Evolutionary conservation across 116 monocot species (phyloP).

Genomic region (Zostera marina): DNA sequence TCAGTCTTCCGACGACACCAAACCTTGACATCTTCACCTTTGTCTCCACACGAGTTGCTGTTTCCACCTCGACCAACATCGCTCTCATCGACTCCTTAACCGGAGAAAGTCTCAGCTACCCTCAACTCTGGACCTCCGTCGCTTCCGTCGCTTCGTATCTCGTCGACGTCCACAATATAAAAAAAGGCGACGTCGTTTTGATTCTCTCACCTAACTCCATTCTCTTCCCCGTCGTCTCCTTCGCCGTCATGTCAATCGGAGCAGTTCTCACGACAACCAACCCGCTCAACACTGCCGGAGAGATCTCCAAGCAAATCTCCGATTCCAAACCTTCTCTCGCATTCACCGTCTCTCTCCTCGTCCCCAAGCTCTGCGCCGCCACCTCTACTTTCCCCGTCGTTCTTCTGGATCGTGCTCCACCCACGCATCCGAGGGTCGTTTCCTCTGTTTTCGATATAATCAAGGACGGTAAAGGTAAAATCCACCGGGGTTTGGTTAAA

Average conservation of each 20-base stretch:
- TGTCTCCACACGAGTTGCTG: slow-evolving; percentile 21
- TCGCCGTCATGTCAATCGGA: slow-evolving; percentile 72
- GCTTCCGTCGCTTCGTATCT: slow-evolving; percentile 19
- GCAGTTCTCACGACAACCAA: slow-evolving; percentile 83
- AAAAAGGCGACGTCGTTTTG: slow-evolving; percentile 54
- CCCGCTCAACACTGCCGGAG: slow-evolving; percentile 62
- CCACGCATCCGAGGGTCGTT: slow-evolving; percentile 19
- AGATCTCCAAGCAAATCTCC: slow-evolving; percentile 50
- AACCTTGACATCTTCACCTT: slow-evolving; percentile 43
- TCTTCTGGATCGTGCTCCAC: slow-evolving; percentile 24
- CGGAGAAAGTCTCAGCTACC: slow-evolving; percentile 45
- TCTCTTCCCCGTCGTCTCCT: slow-evolving; percentile 63
- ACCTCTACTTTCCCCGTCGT: slow-evolving; percentile 18
- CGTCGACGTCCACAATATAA: slow-evolving; percentile 22
- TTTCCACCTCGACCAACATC: slow-evolving; percentile 30
- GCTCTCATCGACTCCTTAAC: slow-evolving; percentile 70
- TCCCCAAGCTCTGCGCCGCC: slow-evolving; percentile 29
- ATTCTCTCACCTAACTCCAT: slow-evolving; percentile 73
- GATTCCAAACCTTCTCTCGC: slow-evolving; percentile 41
- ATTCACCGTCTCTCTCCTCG: slow-evolving; percentile 35
- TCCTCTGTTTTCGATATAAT: slow-evolving; percentile 32
- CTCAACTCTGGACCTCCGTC: slow-evolving; percentile 31
- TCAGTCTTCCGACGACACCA: slow-evolving; percentile 20
- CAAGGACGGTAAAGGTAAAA: slow-evolving; percentile 1
- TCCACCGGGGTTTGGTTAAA: not conserved